These are phyloP conservation scores for Fusarium duplospermum DNA, from an alignment of 2,329 filamentous ascomycete genomes.

Conservation along the genomic window DNA sequence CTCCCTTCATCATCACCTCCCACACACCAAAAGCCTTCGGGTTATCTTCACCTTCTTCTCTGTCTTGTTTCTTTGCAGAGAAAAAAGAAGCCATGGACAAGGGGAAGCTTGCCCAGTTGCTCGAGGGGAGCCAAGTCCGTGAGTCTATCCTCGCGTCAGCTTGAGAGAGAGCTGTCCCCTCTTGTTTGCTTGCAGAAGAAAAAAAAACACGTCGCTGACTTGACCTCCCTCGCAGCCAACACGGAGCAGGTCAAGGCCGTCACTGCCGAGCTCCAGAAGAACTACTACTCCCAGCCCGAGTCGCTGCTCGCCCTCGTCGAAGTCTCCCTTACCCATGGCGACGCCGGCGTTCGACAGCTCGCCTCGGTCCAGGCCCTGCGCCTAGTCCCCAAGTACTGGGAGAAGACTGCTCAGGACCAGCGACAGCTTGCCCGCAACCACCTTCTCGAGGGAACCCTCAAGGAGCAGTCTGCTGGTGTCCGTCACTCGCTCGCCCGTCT, in stretches of 20 bases:
- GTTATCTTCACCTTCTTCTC: conserved; percentile 31
- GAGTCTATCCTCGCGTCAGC: conserved; percentile 55
- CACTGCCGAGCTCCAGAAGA: conserved; percentile 90
- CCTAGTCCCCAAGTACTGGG: conserved; percentile 88
- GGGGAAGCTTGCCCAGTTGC: conserved; percentile 85
- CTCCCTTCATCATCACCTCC: conserved; percentile 30
- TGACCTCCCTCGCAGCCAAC: conserved; percentile 70
- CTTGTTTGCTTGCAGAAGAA: background rate
- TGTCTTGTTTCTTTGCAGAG: conserved; percentile 36
- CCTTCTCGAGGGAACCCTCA: conserved; percentile 84
- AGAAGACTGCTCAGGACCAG: conserved; percentile 76
- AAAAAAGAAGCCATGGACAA: conserved; percentile 54
- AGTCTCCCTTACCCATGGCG: conserved; percentile 83
- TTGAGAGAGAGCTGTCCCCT: conserved; percentile 4
- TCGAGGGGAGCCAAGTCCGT: conserved; percentile 90
- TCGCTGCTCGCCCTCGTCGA: conserved; percentile 89
- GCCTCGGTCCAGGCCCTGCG: conserved; percentile 91
- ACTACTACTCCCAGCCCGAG: conserved; percentile 88
- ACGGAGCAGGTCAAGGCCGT: conserved; percentile 90
- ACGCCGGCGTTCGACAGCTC: conserved; percentile 82
- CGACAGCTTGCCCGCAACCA: conserved; percentile 84
- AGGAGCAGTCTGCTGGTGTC: conserved; percentile 80
- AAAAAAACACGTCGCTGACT: conserved; percentile 23
- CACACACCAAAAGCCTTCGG: conserved; percentile 27
- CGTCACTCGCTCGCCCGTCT: conserved; percentile 90